Evolutionary conservation across 768 basidiomycete genomes (phyloP), one percentile per base, ranked within the genome.

Genomic region (Lentinus brumalis): DNA sequence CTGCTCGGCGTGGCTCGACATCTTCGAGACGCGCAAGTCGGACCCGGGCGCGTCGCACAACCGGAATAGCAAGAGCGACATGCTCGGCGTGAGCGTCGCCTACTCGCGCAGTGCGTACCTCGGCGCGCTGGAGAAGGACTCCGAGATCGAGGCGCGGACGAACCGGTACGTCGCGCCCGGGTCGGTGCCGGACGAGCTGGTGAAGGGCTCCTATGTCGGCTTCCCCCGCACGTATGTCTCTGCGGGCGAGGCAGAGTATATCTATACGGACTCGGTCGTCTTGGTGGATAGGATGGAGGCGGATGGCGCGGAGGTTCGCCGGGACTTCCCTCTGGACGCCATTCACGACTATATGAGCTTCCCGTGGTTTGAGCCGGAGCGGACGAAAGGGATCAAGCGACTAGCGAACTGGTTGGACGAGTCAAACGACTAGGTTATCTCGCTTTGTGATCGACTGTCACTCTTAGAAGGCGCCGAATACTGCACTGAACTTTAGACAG

Each of bases 161-260:
- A 63, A 69, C 18, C 46, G 56, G 16, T 67, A 61, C 30, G 40
- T 70, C 26, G 60, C 64, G 50, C 61, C 65, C 38, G 56, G 50
- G n/a, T 66, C 69, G 18, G 46, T 46, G 12, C 31, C 58, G 51
- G 32, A 57, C 21, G 41, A 40, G 18, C 39, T 53, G 5, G 29
- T 15, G 4, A 53, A 35, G 32, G 58, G 61, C 14, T 56, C 62
- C 4, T 73, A 67, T 56, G 47, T 50, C 46, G 76, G 71, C 52
- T 76, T 73, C 53, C 73, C 76, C 45, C 69, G 68, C 59, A 74
- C 71, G 21, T 70, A 69, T 65, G 65, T 79, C 51, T 62, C 69
- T 16, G 65, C 59, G 29, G 73, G 73, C 31, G 72, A 63, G 45
- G 68, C 69, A 46, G 72, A 78, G 66, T 53, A 53, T n/a, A 53